A percentile compares a stretch with the other conserved stretches of the same genome.
Conservation (phyloP, 1,284 basidiomycete genomes). For the Irpex sp. region DNA sequence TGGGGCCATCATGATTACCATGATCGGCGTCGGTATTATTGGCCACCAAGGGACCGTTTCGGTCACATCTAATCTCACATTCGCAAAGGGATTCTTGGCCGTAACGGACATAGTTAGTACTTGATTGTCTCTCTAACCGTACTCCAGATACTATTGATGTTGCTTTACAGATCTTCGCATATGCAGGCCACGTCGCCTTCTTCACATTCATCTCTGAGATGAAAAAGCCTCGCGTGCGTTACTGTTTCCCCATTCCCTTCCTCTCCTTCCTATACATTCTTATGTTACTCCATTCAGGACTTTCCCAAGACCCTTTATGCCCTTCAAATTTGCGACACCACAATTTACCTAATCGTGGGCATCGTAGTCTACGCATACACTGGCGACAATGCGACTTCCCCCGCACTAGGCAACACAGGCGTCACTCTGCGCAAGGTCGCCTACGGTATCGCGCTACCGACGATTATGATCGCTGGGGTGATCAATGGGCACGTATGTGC, state of each 20-base stretch:
- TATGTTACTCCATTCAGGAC: too few relatives aligned
- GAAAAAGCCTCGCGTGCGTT: slow-evolving; percentile 39
- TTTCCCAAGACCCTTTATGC: slow-evolving; percentile 26
- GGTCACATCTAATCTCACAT: slow-evolving; percentile 34
- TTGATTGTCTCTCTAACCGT: too few relatives aligned
- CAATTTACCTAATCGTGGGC: slow-evolving; percentile 27
- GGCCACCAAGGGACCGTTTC: slow-evolving; percentile 36
- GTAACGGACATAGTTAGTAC: slow-evolving; percentile 48
- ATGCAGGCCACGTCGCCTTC: slow-evolving; percentile 45
- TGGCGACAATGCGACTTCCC: slow-evolving; percentile 22
- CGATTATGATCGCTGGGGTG: slow-evolving; percentile 28
- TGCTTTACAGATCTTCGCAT: slow-evolving; percentile 42
- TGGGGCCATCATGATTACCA: slow-evolving; percentile 37
- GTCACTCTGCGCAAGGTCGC: slow-evolving; percentile 20
- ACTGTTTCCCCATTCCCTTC: too few relatives aligned
- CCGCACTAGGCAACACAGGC: slow-evolving; percentile 28
- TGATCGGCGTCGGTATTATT: slow-evolving; percentile 46
- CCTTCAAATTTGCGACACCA: slow-evolving; percentile 27
- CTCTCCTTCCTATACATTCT: too few relatives aligned
- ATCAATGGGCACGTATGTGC: slow-evolving; percentile 30
- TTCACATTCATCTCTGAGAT: slow-evolving; percentile 55
- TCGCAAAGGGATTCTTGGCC: slow-evolving; percentile 46
- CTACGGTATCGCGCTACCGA: slow-evolving; percentile 28
- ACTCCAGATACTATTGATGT: too few relatives aligned
- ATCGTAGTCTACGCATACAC: slow-evolving; percentile 26